Evolutionary conservation across 495 filamentous ascomycete species (phyloP), one percentile per base, ranked within the genome.

Genomic region (Penicillium verhagenii): DNA sequence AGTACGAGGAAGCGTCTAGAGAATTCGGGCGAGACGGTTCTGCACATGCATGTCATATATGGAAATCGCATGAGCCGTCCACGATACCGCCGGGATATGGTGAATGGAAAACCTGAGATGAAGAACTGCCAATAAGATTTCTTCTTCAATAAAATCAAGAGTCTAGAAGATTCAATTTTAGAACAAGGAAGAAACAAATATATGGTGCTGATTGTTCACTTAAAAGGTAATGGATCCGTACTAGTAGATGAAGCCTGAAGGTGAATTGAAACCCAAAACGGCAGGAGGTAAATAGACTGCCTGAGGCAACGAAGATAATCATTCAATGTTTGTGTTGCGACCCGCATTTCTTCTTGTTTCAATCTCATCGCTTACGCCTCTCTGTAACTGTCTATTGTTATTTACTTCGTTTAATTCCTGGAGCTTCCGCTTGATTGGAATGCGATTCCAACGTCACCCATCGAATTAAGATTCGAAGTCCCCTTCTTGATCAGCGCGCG

Each of bases 201-300:
- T n/a, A n/a, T n/a, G n/a, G n/a, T n/a, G n/a, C n/a, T n/a, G n/a
- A n/a, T n/a, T n/a, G n/a, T n/a, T n/a, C n/a, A n/a, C n/a, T n/a
- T n/a, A n/a, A n/a, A n/a, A n/a, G n/a, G n/a, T n/a, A n/a, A n/a
- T n/a, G n/a, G n/a, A n/a, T n/a, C n/a, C n/a, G n/a, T n/a, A n/a
- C n/a, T n/a, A n/a, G n/a, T n/a, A n/a, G n/a, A n/a, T n/a, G n/a
- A n/a, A n/a, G n/a, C n/a, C n/a, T n/a, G n/a, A n/a, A n/a, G n/a
- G n/a, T 25, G 20, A 47, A 24, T 31, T 13, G 19, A 48, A 48
- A 19, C 45, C 56, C 18, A 35, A 65, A 62, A 5, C n/a, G 58
- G 61, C 16, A 63, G 29, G 40, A 29, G 10, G 62, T 69, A 71
- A 71, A 71, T 56, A 71, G 39, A 20, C 1, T 43, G 63, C 57